phyloP scores from a whole-genome alignment of 331 rosid species.

The Prunus yedoensis region DNA sequence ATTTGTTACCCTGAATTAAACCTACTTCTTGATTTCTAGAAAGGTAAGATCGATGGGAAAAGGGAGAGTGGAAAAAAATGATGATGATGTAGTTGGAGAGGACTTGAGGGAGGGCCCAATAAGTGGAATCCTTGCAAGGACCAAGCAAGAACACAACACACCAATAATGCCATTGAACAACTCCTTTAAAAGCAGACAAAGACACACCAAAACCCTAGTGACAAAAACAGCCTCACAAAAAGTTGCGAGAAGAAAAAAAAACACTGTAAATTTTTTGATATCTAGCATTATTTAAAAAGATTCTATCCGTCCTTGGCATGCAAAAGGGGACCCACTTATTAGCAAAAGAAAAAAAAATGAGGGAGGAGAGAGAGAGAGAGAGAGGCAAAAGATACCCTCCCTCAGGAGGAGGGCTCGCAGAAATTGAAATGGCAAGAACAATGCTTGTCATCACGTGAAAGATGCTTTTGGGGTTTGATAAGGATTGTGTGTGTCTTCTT shows the following conservation, averaged over 20 bases:
- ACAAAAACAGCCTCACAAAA: slow-evolving; percentile 47
- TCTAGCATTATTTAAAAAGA: slow-evolving; percentile 40
- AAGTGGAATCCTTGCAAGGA: slow-evolving; percentile 51
- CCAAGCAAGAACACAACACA: slow-evolving; percentile 31
- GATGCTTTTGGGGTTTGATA: slow-evolving; percentile 47
- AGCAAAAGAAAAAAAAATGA: not conserved
- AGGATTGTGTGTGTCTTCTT: slow-evolving; percentile 37
- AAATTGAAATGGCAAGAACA: slow-evolving; percentile 42
- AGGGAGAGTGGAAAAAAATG: not conserved
- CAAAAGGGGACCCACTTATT: not conserved
- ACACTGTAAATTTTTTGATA: slow-evolving; percentile 19
- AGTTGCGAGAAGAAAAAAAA: slow-evolving; percentile 7
- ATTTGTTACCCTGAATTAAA: too few relatives aligned
- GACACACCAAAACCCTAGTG: slow-evolving; percentile 50
- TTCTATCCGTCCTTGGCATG: slow-evolving; percentile 24
- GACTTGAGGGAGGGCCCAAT: slow-evolving; percentile 18
- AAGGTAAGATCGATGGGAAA: not conserved
- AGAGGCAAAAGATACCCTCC: slow-evolving; percentile 49
- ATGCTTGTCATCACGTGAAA: slow-evolving; percentile 71
- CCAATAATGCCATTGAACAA: slow-evolving; percentile 49
- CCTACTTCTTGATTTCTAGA: not conserved
- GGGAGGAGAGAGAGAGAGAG: slow-evolving; percentile 4
- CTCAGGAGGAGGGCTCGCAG: slow-evolving; percentile 34
- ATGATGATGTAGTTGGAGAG: slow-evolving; percentile 35
- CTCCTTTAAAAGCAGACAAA: slow-evolving; percentile 42